Percentiles rank a stretch among this genome's conserved stretches.
Evolutionary conservation across 1,284 basidiomycete species (phyloP).

Genomic region (Malassezia nana): DNA sequence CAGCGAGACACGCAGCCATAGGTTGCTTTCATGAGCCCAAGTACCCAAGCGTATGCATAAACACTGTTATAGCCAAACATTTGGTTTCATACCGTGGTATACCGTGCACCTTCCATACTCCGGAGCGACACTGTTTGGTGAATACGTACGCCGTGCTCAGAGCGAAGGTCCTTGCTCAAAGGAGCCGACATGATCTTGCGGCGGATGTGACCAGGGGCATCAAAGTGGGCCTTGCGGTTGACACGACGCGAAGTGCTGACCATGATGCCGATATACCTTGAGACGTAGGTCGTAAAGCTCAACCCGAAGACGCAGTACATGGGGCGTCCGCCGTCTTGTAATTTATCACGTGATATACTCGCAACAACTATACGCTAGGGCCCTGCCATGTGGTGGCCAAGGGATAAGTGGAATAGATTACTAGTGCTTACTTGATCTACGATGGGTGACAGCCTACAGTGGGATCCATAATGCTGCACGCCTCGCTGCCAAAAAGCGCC

Average conservation of each 20-base stretch:
- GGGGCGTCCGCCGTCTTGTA: not conserved
- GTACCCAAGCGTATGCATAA: not conserved
- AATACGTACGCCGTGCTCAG: slow-evolving; percentile 74
- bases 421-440: slow-evolving; percentile 1
- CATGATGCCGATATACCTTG: slow-evolving; percentile 31
- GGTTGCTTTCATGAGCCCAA: not conserved
- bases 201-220: slow-evolving; percentile 55
- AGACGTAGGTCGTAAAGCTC: slow-evolving; percentile 19
- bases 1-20: not conserved
- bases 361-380: slow-evolving; percentile 4
- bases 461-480: not conserved
- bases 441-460: not conserved
- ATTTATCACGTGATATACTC: slow-evolving; percentile 16
- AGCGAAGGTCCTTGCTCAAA: slow-evolving; percentile 86
- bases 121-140: not conserved
- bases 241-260: slow-evolving; percentile 38
- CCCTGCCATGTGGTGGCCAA: slow-evolving; percentile 5
- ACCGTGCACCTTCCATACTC: not conserved
- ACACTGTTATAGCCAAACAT: not conserved
- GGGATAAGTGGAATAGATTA: not conserved
- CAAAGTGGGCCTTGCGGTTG: slow-evolving; percentile 44
- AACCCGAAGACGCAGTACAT: slow-evolving; percentile 1
- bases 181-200: slow-evolving; percentile 96
- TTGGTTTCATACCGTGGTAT: not conserved
- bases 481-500: not conserved